Conservation (phyloP, 2,329 filamentous ascomycete genomes). For the Sarocladium kiliense region DNA sequence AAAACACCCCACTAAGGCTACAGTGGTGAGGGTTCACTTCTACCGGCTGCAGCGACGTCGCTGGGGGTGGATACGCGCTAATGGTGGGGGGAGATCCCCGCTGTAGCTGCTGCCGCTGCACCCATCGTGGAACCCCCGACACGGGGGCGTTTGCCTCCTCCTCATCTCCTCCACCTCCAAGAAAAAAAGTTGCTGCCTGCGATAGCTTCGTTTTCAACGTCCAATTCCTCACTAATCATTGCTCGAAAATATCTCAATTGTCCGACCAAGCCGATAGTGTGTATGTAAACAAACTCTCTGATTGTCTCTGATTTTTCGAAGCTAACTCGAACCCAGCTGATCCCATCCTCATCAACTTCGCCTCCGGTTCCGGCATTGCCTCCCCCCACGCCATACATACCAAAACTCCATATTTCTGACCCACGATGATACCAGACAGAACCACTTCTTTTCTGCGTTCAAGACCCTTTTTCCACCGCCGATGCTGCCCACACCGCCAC, state of each 20-base stretch:
- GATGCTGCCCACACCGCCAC: not conserved
- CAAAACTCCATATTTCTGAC: conserved; percentile 8
- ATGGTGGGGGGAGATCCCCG: conserved; percentile 1
- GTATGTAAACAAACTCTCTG: too few relatives aligned
- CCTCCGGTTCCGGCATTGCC: conserved; percentile 6
- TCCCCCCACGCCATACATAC: not conserved
- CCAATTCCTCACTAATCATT: not conserved
- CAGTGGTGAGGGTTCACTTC: not conserved
- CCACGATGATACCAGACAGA: conserved; percentile 3
- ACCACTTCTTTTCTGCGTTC: not conserved
- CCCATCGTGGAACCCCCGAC: not conserved
- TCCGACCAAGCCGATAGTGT: not conserved
- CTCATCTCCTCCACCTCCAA: not conserved
- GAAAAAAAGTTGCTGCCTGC: not conserved
- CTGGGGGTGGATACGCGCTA: not conserved
- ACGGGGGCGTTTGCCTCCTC: not conserved
- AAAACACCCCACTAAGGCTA: too few relatives aligned
- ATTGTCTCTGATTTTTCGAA: too few relatives aligned
- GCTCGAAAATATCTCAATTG: not conserved
- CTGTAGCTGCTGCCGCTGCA: not conserved
- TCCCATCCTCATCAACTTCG: not conserved
- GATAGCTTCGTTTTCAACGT: not conserved
- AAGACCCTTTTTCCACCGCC: not conserved
- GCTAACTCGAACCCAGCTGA: not conserved
- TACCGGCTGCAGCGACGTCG: not conserved